A percentile compares a stretch with the other conserved stretches of the same genome.
These are phyloP conservation scores for Calonectria honghensis DNA, from an alignment of 2,329 filamentous ascomycete genomes.

Conservation along the genomic window DNA sequence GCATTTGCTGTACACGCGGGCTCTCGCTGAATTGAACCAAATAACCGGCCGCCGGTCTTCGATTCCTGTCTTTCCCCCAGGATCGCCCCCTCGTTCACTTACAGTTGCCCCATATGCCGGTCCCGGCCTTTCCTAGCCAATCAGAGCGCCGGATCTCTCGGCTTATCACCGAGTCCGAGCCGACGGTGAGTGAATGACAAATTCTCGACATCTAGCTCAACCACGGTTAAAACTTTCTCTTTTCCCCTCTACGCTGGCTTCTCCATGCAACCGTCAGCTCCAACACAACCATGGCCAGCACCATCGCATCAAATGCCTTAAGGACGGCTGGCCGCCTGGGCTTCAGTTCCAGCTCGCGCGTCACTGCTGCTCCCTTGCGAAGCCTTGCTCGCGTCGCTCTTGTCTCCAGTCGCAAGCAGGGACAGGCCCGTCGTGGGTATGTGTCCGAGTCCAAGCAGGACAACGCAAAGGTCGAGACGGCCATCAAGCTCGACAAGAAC, in stretches of 20 bases:
- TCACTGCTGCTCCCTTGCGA: conserved; percentile 59
- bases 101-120: conserved; percentile 40
- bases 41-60: conserved; percentile 18
- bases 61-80: conserved; percentile 23
- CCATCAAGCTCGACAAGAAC: conserved; percentile 90
- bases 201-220: conserved; percentile 55
- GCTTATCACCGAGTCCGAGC: conserved; percentile 63
- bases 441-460: conserved; percentile 89
- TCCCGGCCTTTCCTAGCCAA: conserved; percentile 56
- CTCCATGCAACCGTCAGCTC: conserved; percentile 51
- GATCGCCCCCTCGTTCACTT: conserved; percentile 39
- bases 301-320: conserved; percentile 79
- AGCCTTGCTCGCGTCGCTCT: conserved; percentile 56
- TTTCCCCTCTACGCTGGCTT: conserved; percentile 48
- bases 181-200: conserved; percentile 60
- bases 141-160: conserved; percentile 50
- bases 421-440: conserved; percentile 76
- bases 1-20: not conserved
- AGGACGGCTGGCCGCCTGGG: conserved; percentile 83
- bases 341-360: conserved; percentile 64
- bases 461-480: conserved; percentile 88
- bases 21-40: conserved; percentile 37
- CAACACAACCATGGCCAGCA: conserved; percentile 74
- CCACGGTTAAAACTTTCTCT: conserved; percentile 51
- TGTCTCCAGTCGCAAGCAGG: conserved; percentile 51